Evolutionary conservation across 2,329 filamentous ascomycete genomes (phyloP).

Genomic region (Herpotrichia juniperi): DNA sequence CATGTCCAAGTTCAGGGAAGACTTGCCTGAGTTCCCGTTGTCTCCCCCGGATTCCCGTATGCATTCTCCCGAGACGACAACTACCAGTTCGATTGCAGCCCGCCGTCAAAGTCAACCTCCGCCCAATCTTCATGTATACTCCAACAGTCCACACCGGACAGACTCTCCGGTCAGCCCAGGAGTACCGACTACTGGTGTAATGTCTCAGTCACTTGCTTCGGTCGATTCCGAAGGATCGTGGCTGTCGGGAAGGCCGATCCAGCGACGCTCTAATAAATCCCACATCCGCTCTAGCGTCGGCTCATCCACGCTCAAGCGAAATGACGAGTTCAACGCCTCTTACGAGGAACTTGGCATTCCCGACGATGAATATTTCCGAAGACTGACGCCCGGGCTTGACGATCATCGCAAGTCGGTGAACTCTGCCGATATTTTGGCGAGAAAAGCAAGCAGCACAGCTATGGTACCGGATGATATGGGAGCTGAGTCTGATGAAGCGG

Average conservation of each 20-base stretch:
- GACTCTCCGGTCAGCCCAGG: slow-evolving; percentile 50
- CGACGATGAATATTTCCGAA: slow-evolving; percentile 77
- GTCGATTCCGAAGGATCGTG: slow-evolving; percentile 96
- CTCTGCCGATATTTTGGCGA: slow-evolving; percentile 29
- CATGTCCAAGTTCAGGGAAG: slow-evolving; percentile 89
- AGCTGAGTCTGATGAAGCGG: slow-evolving; percentile 51
- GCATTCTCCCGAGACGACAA: slow-evolving; percentile 74
- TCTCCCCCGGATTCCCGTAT: slow-evolving; percentile 85
- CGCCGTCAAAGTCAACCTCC: slow-evolving; percentile 46
- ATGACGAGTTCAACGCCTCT: slow-evolving; percentile 62
- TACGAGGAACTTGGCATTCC: slow-evolving; percentile 70
- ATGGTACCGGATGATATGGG: slow-evolving; percentile 42
- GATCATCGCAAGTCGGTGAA: slow-evolving; percentile 44
- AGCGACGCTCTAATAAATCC: slow-evolving; percentile 54
- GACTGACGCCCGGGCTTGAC: slow-evolving; percentile 55
- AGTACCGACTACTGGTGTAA: slow-evolving; percentile 36
- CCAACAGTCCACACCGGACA: slow-evolving; percentile 39
- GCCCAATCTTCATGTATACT: slow-evolving; percentile 38
- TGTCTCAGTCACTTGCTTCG: slow-evolving; percentile 87
- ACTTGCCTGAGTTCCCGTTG: slow-evolving; percentile 82
- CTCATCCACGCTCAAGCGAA: slow-evolving; percentile 49
- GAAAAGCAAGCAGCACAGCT: slow-evolving; percentile 53
- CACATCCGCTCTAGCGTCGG: slow-evolving; percentile 54
- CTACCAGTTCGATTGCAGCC: slow-evolving; percentile 47
- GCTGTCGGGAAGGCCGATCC: slow-evolving; percentile 77